Conservation (phyloP, 23 red algal species). For the Gracilaria gracilis region DNA sequence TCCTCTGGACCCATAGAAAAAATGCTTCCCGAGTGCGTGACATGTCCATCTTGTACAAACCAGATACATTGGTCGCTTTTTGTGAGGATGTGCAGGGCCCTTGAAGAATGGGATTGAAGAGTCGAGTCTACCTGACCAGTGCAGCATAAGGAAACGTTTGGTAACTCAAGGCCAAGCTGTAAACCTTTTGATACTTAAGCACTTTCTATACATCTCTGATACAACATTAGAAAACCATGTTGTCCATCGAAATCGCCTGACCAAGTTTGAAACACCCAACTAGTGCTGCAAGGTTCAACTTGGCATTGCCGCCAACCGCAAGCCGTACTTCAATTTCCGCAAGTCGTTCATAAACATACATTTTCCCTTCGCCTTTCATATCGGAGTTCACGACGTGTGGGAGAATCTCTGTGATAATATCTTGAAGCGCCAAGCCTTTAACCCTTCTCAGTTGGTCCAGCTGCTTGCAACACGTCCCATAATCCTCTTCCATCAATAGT, state of each 20-base stretch:
- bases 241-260: slow-evolving; percentile 43
- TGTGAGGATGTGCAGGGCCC: not conserved
- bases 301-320: slow-evolving; percentile 70
- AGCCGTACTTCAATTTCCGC: slow-evolving; percentile 89
- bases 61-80: slow-evolving; percentile 32
- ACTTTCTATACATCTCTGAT: too few relatives aligned
- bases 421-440: slow-evolving; percentile 86
- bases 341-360: slow-evolving; percentile 84
- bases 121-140: not conserved
- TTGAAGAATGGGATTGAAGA: slow-evolving; percentile 30
- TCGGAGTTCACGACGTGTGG: slow-evolving; percentile 9
- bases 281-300: slow-evolving; percentile 77
- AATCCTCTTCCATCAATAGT: slow-evolving; percentile 69
- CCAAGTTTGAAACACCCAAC: slow-evolving; percentile 90
- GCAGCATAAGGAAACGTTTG: not conserved
- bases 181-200: not conserved
- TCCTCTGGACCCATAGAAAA: not conserved
- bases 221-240: slow-evolving; percentile 23
- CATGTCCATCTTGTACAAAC: not conserved
- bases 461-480: slow-evolving; percentile 45
- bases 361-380: slow-evolving; percentile 65
- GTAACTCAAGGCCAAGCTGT: not conserved
- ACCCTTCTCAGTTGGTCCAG: slow-evolving; percentile 53
- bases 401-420: slow-evolving; percentile 83
- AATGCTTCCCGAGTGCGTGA: slow-evolving; percentile 16